A percentile compares a stretch with the other conserved stretches of the same genome.
phyloP scores from a whole-genome alignment of 257 asterid species.

The Agastache rugosa region DNA sequence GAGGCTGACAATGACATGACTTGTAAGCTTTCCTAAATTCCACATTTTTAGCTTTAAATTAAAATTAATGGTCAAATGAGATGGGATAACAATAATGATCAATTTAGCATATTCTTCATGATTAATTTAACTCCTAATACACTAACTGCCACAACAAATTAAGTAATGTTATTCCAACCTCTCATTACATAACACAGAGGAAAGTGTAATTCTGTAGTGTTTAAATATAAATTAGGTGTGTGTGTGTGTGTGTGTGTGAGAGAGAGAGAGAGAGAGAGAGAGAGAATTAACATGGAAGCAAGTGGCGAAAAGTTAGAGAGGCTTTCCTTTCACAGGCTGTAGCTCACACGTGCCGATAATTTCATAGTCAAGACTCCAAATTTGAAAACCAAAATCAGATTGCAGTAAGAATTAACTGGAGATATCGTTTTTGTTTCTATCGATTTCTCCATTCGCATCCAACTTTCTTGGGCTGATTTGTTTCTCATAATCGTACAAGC shows the following conservation, averaged over 20 bases:
- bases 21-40: background rate
- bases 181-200: background rate
- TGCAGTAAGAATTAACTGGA: background rate
- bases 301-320: background rate
- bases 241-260: background rate
- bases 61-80: background rate
- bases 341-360: conserved; percentile 21
- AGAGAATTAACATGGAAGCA: conserved; percentile 2
- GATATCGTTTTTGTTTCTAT: background rate
- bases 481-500: background rate
- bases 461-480: conserved; percentile 24
- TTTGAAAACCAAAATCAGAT: background rate
- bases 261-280: background rate
- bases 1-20: conserved; percentile 24
- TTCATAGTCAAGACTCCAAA: conserved; percentile 14
- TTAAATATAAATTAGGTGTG: background rate
- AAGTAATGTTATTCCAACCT: conserved; percentile 3
- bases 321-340: conserved; percentile 30
- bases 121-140: conserved; percentile 7
- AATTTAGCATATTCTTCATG: conserved; percentile 8
- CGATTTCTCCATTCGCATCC: background rate
- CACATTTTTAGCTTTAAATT: background rate
- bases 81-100: background rate
- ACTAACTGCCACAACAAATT: background rate
- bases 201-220: background rate